These are phyloP conservation scores for Dalbergia oliveri DNA, from an alignment of 306 rosid species.

Conservation along the genomic window DNA sequence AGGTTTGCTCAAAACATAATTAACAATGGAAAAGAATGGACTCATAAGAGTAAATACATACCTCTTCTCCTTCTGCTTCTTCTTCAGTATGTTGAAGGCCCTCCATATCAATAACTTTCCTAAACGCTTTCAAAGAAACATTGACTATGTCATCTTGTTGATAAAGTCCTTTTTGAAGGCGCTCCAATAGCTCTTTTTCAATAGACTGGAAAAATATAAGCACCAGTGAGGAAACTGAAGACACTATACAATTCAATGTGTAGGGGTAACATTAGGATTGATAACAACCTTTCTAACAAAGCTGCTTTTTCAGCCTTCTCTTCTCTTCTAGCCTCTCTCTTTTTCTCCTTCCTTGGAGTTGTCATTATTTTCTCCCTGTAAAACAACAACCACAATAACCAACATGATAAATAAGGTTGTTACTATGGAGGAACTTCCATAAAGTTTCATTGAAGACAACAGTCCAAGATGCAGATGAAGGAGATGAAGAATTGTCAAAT, in stretches of 20 bases:
- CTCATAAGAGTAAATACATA: constrained; percentile 26
- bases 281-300: constrained; percentile 67
- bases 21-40: neutral
- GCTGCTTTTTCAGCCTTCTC: constrained; percentile 87
- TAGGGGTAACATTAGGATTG: constrained; percentile 27
- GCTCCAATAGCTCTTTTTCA: constrained; percentile 78
- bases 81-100: constrained; percentile 53
- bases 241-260: constrained; percentile 22
- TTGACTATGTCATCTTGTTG: constrained; percentile 66
- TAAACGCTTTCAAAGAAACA: constrained; percentile 56
- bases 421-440: neutral
- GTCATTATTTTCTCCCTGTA: constrained; percentile 84
- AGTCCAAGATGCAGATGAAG: constrained; percentile 32
- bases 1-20: constrained; percentile 8
- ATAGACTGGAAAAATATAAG: constrained; percentile 62
- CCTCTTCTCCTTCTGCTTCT: constrained; percentile 72
- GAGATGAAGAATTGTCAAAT: constrained; percentile 9
- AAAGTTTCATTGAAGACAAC: neutral
- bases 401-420: constrained; percentile 28
- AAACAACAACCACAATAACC: constrained; percentile 3
- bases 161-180: constrained; percentile 69
- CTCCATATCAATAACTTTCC: constrained; percentile 59
- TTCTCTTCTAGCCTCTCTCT: constrained; percentile 90
- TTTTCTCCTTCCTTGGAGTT: constrained; percentile 80
- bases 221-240: constrained; percentile 34